Conservation (phyloP, 345 rosid genomes). For the Eucalyptus curtisii region DNA sequence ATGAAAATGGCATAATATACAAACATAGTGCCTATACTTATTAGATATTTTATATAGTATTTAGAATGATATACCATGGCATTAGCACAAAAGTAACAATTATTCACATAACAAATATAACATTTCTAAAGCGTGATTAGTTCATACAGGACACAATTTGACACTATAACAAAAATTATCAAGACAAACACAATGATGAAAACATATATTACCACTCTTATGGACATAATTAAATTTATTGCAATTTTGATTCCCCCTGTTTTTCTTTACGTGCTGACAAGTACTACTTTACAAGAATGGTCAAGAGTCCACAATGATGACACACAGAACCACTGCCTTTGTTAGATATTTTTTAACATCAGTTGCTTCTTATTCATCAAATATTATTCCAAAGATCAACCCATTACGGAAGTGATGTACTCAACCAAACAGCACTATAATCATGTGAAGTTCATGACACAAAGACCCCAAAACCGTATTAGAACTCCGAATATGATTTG, state of each 20-base stretch:
- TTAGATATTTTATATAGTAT: not conserved
- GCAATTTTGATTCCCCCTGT: not conserved
- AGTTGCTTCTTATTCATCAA: not conserved
- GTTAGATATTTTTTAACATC: not conserved
- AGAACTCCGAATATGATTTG: not conserved
- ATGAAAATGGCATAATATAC: not conserved
- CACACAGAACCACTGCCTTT: not conserved
- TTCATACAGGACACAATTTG: not conserved
- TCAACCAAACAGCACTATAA: not conserved
- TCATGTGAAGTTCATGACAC: not conserved
- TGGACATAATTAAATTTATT: not conserved
- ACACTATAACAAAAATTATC: not conserved
- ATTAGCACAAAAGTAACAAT: not conserved
- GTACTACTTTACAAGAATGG: not conserved
- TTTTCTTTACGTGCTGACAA: not conserved
- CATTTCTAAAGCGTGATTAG: not conserved
- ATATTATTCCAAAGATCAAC: not conserved
- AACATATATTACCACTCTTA: not conserved
- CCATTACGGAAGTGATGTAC: not conserved
- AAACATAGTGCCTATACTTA: not conserved
- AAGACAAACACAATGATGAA: not conserved
- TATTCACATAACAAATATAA: not conserved
- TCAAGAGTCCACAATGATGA: not conserved
- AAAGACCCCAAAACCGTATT: not conserved
- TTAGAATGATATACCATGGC: not conserved